Percentiles rank a stretch among this genome's conserved stretches.
These are phyloP conservation scores for Colletotrichum sidae DNA, from an alignment of 2,329 filamentous ascomycete species.

Conservation along the genomic window DNA sequence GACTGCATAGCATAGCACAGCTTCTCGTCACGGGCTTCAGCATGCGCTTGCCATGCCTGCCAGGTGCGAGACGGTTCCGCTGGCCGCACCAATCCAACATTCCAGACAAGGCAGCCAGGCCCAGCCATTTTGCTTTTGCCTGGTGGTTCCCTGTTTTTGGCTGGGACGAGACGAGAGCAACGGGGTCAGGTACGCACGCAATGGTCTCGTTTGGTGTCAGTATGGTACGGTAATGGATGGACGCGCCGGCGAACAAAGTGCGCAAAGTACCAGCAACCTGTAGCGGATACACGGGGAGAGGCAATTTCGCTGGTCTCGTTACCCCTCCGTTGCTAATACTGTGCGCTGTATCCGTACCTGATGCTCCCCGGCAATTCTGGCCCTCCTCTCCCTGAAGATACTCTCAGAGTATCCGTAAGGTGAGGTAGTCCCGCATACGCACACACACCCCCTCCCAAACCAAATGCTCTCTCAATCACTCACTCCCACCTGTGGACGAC, in stretches of 20 bases:
- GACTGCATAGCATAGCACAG: conserved; percentile 2
- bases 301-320: conserved; percentile 33
- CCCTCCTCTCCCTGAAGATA: conserved; percentile 26
- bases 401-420: conserved; percentile 11
- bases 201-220: not conserved
- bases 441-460: conserved; percentile 35
- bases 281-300: conserved; percentile 31
- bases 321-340: conserved; percentile 33
- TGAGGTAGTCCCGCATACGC: conserved; percentile 1
- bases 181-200: too few species aligned
- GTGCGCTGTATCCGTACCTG: conserved; percentile 37
- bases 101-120: conserved; percentile 13
- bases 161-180: too few species aligned
- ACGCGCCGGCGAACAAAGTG: conserved; percentile 31
- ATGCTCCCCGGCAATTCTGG: conserved; percentile 28
- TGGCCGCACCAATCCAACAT: conserved; percentile 28
- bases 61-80: conserved; percentile 28
- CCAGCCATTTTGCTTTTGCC: conserved; percentile 38
- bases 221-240: conserved; percentile 21
- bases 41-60: conserved; percentile 4
- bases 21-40: conserved; percentile 15
- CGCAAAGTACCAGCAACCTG: conserved; percentile 35
- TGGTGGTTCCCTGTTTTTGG: conserved; percentile 33
- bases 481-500: conserved; percentile 10
- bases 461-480: conserved; percentile 37